Evolutionary conservation across 1,284 basidiomycete species (phyloP).

Genomic region (Trametes pubescens): DNA sequence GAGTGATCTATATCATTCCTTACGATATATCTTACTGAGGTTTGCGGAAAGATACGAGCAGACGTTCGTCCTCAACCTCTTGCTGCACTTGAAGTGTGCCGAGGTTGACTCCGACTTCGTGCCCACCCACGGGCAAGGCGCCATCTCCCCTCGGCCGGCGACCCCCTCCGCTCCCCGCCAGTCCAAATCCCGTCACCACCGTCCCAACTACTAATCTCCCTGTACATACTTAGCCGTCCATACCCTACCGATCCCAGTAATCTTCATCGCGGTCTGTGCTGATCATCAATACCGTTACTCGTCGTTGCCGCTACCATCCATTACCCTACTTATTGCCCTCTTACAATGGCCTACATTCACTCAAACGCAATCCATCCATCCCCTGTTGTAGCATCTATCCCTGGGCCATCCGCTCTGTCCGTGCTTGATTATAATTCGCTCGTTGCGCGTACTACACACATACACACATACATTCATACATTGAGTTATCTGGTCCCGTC

Average conservation of each 20-base stretch:
- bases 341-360: conserved; percentile 8
- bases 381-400: conserved; percentile 33
- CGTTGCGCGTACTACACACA: neutral
- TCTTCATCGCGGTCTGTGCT: conserved; percentile 22
- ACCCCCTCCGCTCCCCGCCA: conserved; percentile 46
- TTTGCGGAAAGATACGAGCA: conserved; percentile 77
- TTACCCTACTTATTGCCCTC: conserved; percentile 9
- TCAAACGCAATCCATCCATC: conserved; percentile 1
- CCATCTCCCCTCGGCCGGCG: conserved; percentile 44
- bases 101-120: conserved; percentile 78
- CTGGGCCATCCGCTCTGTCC: neutral
- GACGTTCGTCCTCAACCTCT: conserved; percentile 84
- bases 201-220: conserved; percentile 46
- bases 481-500: neutral
- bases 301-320: neutral
- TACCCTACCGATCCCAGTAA: conserved; percentile 32
- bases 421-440: conserved; percentile 10
- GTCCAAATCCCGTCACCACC: conserved; percentile 58
- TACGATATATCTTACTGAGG: conserved; percentile 25
- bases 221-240: conserved; percentile 27
- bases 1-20: conserved; percentile 44
- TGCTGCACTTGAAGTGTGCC: conserved; percentile 80
- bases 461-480: neutral
- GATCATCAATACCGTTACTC: conserved; percentile 18
- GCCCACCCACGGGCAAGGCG: conserved; percentile 80